A percentile compares a stretch with the other conserved stretches of the same genome.
These are phyloP conservation scores for Anaeramoeba ignava DNA, from an alignment of 78 protist species.

Conservation along the genomic window DNA sequence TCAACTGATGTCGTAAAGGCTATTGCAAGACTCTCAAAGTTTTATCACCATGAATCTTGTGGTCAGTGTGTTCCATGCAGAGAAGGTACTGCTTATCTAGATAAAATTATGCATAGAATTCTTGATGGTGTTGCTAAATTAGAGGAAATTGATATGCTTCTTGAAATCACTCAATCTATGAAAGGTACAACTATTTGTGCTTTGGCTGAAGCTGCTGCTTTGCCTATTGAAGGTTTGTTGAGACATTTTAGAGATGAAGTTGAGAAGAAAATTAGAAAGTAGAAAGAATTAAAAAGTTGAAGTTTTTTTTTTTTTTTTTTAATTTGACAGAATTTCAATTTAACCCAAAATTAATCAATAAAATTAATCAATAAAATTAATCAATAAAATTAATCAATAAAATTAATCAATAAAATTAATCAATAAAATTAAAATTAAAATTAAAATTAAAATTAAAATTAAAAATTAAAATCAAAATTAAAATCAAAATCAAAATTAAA, in stretches of 20 bases:
- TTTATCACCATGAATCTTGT: conserved; percentile 90
- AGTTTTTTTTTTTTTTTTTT: background rate
- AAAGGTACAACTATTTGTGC: conserved; percentile 98
- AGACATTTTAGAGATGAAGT: background rate
- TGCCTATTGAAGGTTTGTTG: conserved; percentile 92
- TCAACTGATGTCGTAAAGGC: conserved; percentile 58
- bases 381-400: no score
- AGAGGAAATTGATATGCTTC: conserved; percentile 83
- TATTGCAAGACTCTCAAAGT: conserved; percentile 72
- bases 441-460: no score
- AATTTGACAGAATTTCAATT: background rate
- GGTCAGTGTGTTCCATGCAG: conserved; percentile 98
- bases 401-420: no score
- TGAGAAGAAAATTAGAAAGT: background rate
- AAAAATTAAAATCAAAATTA: no score
- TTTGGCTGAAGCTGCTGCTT: conserved; percentile 97
- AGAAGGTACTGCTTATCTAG: conserved; percentile 77
- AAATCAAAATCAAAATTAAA: no score
- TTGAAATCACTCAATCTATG: conserved; percentile 38
- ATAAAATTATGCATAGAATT: conserved; percentile 63
- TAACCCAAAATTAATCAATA: no score
- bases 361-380: no score
- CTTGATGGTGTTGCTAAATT: conserved; percentile 74
- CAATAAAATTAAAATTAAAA: no score
- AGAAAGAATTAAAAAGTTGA: background rate